Conservation (phyloP, 257 asterid species). For the Przewalskia tangutica region DNA sequence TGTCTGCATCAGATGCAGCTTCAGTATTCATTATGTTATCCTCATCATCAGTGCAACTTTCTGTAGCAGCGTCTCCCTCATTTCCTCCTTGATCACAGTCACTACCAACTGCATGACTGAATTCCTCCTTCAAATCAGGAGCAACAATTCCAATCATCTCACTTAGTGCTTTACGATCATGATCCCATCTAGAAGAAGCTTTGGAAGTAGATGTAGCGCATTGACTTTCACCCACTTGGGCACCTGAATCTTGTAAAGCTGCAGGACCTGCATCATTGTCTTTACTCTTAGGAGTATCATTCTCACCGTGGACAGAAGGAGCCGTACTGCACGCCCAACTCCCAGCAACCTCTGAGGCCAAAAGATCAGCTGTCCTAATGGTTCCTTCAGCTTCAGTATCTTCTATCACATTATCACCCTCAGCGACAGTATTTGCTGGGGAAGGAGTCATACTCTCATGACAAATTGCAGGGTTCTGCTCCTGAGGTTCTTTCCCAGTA, state of each 20-base stretch:
- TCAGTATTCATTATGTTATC: conserved; percentile 15
- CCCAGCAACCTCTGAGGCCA: conserved; percentile 85
- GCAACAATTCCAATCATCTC: conserved; percentile 71
- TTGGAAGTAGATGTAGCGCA: conserved; percentile 26
- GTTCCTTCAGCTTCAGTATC: conserved; percentile 70
- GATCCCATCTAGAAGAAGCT: conserved; percentile 25
- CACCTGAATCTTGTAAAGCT: conserved; percentile 41
- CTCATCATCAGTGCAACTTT: conserved; percentile 34
- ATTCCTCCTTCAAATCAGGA: conserved; percentile 64
- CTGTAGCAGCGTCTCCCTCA: conserved; percentile 41
- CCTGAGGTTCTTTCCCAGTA: conserved; percentile 19
- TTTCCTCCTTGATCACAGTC: conserved; percentile 27
- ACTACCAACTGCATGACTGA: conserved; percentile 38
- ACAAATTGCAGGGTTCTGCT: background rate
- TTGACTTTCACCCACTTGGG: conserved; percentile 61
- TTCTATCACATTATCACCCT: conserved; percentile 1
- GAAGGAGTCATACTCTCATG: conserved; percentile 1
- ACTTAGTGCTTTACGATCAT: conserved; percentile 47
- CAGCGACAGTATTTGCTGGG: conserved; percentile 3
- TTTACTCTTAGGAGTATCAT: conserved; percentile 44
- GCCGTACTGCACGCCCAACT: conserved; percentile 94
- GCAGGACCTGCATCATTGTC: conserved; percentile 20
- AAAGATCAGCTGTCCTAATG: conserved; percentile 59
- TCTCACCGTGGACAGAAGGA: conserved; percentile 77
- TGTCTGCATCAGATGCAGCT: conserved; percentile 52